These are phyloP conservation scores for Fusarium penzigii DNA, from an alignment of 2,329 filamentous ascomycete genomes.

Conservation along the genomic window DNA sequence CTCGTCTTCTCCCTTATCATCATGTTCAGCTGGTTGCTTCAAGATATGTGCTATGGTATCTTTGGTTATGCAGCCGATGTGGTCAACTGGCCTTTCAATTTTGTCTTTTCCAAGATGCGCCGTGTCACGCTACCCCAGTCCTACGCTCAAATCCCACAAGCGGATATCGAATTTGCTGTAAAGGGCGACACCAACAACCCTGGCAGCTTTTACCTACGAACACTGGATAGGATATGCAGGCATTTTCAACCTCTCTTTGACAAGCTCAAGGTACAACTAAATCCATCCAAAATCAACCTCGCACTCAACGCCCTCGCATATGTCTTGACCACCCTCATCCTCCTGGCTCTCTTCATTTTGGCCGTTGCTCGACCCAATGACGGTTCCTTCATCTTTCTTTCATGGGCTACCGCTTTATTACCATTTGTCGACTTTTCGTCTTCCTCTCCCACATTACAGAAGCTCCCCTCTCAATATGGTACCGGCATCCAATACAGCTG, in stretches of 20 bases:
- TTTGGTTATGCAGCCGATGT: conserved; percentile 27
- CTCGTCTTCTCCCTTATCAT: conserved; percentile 19
- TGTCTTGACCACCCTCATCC: not conserved
- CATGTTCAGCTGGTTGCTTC: conserved; percentile 25
- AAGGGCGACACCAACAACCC: conserved; percentile 2
- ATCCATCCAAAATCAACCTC: not conserved
- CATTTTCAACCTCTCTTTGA: not conserved
- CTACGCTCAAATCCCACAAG: conserved; percentile 26
- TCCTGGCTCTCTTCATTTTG: conserved; percentile 22
- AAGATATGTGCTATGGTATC: conserved; percentile 23
- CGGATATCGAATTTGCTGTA: conserved; percentile 20
- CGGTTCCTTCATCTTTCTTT: conserved; percentile 36
- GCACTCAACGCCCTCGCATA: conserved; percentile 2
- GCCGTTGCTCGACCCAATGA: conserved; percentile 30
- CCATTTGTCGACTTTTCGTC: conserved; percentile 36
- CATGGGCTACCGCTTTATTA: conserved; percentile 35
- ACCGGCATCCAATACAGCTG: conserved; percentile 25
- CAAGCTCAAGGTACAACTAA: not conserved
- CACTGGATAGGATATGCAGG: not conserved
- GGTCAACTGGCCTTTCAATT: conserved; percentile 24
- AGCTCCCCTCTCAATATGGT: conserved; percentile 22
- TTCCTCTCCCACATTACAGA: conserved; percentile 28
- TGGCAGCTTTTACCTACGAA: not conserved
- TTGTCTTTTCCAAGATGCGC: conserved; percentile 10
- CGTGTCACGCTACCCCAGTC: not conserved